These are phyloP conservation scores for Vitis hybrid DNA, from an alignment of 177 flowering plant genomes.

Conservation along the genomic window DNA sequence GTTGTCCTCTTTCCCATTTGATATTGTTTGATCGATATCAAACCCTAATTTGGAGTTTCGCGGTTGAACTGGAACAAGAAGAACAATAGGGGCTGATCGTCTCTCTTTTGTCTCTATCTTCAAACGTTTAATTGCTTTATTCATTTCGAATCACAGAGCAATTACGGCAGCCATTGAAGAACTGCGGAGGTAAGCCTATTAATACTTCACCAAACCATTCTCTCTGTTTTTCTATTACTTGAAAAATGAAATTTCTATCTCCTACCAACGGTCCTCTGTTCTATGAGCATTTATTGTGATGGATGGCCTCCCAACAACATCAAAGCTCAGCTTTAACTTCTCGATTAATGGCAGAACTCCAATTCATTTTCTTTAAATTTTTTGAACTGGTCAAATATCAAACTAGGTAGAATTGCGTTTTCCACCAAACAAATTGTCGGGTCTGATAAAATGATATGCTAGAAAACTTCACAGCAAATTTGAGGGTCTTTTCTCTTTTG, in stretches of 20 bases:
- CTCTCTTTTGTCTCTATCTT: too few relatives aligned
- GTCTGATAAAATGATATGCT: background rate
- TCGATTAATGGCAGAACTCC: constrained; percentile 2
- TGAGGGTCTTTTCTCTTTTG: background rate
- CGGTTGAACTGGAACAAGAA: too few relatives aligned
- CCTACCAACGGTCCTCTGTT: background rate
- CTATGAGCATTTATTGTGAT: constrained; percentile 24
- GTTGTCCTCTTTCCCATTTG: too few relatives aligned
- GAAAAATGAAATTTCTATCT: background rate
- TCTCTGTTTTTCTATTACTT: background rate
- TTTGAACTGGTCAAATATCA: background rate
- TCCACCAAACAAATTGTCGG: background rate
- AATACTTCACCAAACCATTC: background rate
- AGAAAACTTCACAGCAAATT: background rate
- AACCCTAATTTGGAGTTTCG: too few relatives aligned
- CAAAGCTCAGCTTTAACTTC: constrained; percentile 12
- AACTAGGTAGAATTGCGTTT: background rate
- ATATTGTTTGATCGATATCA: too few relatives aligned
- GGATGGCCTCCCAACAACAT: constrained; percentile 34
- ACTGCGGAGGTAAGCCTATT: constrained; percentile 6
- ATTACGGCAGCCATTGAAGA: constrained; percentile 11
- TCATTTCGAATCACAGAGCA: background rate
- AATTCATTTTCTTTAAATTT: background rate
- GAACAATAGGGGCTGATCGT: too few relatives aligned
- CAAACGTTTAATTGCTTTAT: too few relatives aligned